Evolutionary conservation across 495 filamentous ascomycete species (phyloP).

Genomic region (Xylaria castorea): DNA sequence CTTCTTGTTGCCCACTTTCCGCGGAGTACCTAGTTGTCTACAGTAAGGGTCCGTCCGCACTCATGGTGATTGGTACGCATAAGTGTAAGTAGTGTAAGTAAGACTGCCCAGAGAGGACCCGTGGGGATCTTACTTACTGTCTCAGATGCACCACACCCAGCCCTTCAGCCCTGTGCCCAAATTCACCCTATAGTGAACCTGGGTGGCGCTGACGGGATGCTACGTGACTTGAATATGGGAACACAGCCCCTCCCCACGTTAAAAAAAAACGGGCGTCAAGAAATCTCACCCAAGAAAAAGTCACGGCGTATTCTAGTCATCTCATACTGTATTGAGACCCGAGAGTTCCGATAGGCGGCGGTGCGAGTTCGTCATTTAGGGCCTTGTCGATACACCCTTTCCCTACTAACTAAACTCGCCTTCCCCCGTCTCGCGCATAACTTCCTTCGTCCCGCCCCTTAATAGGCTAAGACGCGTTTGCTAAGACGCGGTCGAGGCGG

Average conservation of each 20-base stretch:
- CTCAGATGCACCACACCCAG: slow-evolving; percentile 2
- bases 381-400: background rate
- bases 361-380: background rate
- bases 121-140: background rate
- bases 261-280: background rate
- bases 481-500: background rate
- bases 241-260: slow-evolving; percentile 6
- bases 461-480: slow-evolving; percentile 12
- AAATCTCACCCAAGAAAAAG: slow-evolving; percentile 4
- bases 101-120: background rate
- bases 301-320: background rate
- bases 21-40: background rate
- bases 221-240: slow-evolving; percentile 8
- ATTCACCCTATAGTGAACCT: background rate
- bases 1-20: background rate
- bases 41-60: background rate
- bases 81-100: background rate
- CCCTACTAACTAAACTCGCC: background rate
- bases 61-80: background rate
- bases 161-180: slow-evolving; percentile 15
- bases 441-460: background rate
- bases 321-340: background rate
- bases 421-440: background rate
- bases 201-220: slow-evolving; percentile 5
- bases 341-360: slow-evolving; percentile 13